Evolutionary conservation across 192 early-diverging fungal genomes (phyloP), one percentile per base, ranked within the genome.

Genomic region (Umbelopsis isabellina): DNA sequence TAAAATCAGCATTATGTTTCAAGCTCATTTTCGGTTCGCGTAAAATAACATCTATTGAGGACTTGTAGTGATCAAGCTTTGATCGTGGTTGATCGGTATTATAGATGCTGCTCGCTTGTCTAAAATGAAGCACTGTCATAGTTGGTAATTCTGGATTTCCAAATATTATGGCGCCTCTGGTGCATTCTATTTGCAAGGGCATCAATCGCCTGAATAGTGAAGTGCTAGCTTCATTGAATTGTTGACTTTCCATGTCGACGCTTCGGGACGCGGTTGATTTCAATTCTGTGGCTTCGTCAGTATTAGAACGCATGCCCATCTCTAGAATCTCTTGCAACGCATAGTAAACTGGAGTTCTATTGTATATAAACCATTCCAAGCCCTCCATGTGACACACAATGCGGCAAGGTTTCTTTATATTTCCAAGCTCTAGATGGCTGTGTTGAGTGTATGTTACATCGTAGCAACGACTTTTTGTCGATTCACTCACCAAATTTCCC

Each of bases 351-450:
- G 89, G 81, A 33, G 87, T 82, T 58, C 91, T 82, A 58, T 94
- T 94, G 80, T 93, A 94, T 51, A 91, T 86, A 74, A 93, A 93
- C 84, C 88, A 89, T 67, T 94, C 93, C 6, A 93, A 71, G 4
- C 93, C 93, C 25, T 93, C 87, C 8, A 94, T 66, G 22, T 86
- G 80, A 67, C 90, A 83, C 46, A 77, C 80, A 50, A 94, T 82
- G 18, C 91, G 80, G 65, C 88, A 90, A n/a, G 83, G 79, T 18
- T 72, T 35, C 15, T 70, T 46, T 1, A 46, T 58, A 22, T 72
- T 72, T 53, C 74, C 58, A 4, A 35, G 64, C 52, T 41, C 22
- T 67, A 20, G 2, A 64, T 25, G 21, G 11, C 13, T 12, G 18
- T 7, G 16, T 25, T 61, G 15, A 61, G 25, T 35, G 16, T n/a